These are phyloP conservation scores for Suhomyces chickasaworum DNA, from an alignment of 1,139 yeast species.

Conservation along the genomic window DNA sequence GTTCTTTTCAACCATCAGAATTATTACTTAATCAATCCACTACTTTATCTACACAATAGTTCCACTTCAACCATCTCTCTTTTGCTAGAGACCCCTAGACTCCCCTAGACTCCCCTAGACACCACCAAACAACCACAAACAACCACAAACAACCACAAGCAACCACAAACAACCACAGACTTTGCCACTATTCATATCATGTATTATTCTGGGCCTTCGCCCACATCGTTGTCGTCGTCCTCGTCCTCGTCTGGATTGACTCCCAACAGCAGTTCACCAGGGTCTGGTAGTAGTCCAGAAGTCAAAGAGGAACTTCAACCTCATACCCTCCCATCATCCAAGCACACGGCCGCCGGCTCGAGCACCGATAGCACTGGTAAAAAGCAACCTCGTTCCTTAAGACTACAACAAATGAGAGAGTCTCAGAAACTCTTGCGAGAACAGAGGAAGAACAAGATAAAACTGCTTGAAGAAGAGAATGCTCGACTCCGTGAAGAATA, in stretches of 20 bases:
- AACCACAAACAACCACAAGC: no score
- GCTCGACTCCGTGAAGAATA: slow-evolving; percentile 3
- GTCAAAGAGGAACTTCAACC: background rate
- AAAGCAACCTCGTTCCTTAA: slow-evolving; percentile 6
- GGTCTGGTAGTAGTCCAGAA: background rate
- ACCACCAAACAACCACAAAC: no score
- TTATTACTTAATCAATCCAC: no score
- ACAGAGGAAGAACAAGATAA: slow-evolving; percentile 9
- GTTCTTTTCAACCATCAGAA: no score
- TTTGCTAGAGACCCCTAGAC: no score
- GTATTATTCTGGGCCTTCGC: background rate
- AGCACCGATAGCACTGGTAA: slow-evolving; percentile 4
- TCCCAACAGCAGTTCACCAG: background rate
- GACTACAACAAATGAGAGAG: slow-evolving; percentile 15
- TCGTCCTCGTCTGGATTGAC: background rate
- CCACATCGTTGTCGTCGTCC: background rate
- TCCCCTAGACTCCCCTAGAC: no score
- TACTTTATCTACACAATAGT: no score
- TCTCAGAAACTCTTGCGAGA: slow-evolving; percentile 13
- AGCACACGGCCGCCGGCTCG: background rate
- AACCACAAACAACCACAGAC: background rate
- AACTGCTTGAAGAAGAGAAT: slow-evolving; percentile 11
- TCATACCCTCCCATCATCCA: background rate
- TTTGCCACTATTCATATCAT: background rate
- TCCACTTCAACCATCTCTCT: no score